phyloP scores from a whole-genome alignment of 495 filamentous ascomycete genomes.

The Chaetomium tenue region DNA sequence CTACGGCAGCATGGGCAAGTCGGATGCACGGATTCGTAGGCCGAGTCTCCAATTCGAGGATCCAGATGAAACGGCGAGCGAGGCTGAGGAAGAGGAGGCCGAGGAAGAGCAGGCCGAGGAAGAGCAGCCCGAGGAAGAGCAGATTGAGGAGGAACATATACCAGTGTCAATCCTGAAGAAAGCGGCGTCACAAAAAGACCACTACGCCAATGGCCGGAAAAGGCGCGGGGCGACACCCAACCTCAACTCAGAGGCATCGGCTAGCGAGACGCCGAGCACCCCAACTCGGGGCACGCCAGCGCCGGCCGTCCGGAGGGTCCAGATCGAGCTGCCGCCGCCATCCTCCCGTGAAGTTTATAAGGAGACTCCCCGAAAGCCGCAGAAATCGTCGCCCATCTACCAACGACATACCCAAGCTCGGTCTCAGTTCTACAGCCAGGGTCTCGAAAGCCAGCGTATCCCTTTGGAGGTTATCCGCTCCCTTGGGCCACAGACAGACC shows the following conservation, averaged over 20 bases:
- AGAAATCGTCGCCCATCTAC: constrained; percentile 21
- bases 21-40: background rate
- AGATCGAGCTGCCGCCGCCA: constrained; percentile 24
- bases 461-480: constrained; percentile 43
- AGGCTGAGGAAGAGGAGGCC: constrained; percentile 4
- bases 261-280: constrained; percentile 3
- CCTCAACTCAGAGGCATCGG: constrained; percentile 10
- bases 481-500: constrained; percentile 46
- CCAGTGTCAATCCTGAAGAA: constrained; percentile 9
- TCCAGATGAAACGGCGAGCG: constrained; percentile 16
- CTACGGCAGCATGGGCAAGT: background rate
- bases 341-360: constrained; percentile 28
- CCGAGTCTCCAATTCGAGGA: constrained; percentile 3
- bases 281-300: too few species aligned
- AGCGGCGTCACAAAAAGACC: background rate
- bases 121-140: too few species aligned
- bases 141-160: background rate
- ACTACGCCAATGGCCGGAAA: background rate
- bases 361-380: constrained; percentile 27
- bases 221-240: constrained; percentile 14
- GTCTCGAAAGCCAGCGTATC: constrained; percentile 51
- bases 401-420: constrained; percentile 24
- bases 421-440: constrained; percentile 43
- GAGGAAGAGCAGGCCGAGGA: too few species aligned
- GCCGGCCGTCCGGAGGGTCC: constrained; percentile 22